Evolutionary conservation across 805 yeast species (phyloP), one percentile per base, ranked within the genome.

Genomic region (Nakazawaea laoshanensis): DNA sequence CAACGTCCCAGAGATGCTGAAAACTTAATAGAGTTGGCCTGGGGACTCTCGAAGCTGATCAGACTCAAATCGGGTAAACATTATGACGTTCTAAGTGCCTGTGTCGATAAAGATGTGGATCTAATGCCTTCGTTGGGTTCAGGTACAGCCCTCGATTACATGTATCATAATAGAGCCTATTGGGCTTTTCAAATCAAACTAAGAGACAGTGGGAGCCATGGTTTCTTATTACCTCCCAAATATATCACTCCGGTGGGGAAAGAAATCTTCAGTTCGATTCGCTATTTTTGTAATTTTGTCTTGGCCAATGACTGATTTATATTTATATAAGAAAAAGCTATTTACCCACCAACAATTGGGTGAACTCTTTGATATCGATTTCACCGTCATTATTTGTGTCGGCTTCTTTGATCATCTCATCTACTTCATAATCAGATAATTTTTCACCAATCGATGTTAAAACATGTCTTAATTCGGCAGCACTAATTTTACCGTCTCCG

Each of bases 391-490:
- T 89, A 59, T 85, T 86, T 42, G 89, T 77, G 52, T 82, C 94
- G 36, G 96, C 96, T 58, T 92, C 98, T 53, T 81, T 77, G 53
- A 92, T 74, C 96, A 92, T 92, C 60, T 87, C 95, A 50, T 86
- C 94, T 33, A 94, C 97, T 61, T 92, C 98, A 35, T 89, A 94
- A 48, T 92, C 98, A 13, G 95, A 78, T 49, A 92, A 73, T 58
- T 85, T 87, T 63, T 92, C 98, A 52, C 98, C 98, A 55, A 92
- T 92, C 7, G 96, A 85, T 30, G 97, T 92, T 60, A 92, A 77
- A 29, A 92, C 97, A 56, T 89, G 96, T 60, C 94, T 80, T 55
- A 92, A 74, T 64, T 92, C 98, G 39, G 96, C 92, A 43, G 95
- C 94, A 38, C 94, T 81, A 56, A 92, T 92, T 59, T 83, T 83